Percentiles rank a stretch among this genome's conserved stretches.
phyloP scores from a whole-genome alignment of 208 protist species.

The Strigomonas oncopelti region DNA sequence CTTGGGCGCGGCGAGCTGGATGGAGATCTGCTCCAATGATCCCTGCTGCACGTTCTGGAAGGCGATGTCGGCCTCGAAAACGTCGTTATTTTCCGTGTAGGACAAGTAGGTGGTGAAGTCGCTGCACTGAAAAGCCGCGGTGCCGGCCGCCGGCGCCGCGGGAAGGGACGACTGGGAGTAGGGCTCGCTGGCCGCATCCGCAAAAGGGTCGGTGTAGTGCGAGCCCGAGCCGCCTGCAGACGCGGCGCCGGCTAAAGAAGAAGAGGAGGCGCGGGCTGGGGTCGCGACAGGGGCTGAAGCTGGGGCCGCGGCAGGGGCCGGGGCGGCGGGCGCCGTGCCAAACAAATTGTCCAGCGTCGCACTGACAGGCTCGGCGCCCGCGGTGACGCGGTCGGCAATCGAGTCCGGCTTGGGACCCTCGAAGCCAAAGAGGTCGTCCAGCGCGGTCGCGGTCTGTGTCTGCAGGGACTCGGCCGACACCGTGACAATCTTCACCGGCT shows the following conservation, averaged over 20 bases:
- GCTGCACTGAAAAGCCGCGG: neutral
- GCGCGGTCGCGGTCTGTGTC: conserved; percentile 41
- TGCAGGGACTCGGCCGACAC: conserved; percentile 44
- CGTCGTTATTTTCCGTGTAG: conserved; percentile 14
- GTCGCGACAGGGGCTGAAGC: too few species aligned
- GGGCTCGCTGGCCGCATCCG: neutral
- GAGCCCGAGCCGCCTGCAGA: neutral
- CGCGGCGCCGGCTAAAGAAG: too few species aligned
- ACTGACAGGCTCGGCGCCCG: neutral
- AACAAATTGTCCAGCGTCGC: conserved; percentile 10
- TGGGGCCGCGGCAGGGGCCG: too few species aligned
- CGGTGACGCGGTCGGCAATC: neutral
- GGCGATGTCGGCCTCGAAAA: conserved; percentile 29
- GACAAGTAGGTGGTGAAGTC: conserved; percentile 2
- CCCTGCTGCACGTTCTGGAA: conserved; percentile 30
- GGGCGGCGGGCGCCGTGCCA: neutral
- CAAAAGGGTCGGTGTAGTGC: conserved; percentile 3
- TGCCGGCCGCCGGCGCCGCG: neutral
- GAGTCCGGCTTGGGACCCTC: conserved; percentile 21
- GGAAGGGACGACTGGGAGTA: too few species aligned
- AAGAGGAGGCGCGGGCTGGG: too few species aligned
- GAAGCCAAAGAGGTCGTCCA: conserved; percentile 76
- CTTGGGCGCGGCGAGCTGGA: conserved; percentile 72
- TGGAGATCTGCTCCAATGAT: conserved; percentile 45
- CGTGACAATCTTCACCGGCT: conserved; percentile 60